Evolutionary conservation across 1,139 yeast genomes (phyloP).

Genomic region (Debaryomycetaceae sp.): DNA sequence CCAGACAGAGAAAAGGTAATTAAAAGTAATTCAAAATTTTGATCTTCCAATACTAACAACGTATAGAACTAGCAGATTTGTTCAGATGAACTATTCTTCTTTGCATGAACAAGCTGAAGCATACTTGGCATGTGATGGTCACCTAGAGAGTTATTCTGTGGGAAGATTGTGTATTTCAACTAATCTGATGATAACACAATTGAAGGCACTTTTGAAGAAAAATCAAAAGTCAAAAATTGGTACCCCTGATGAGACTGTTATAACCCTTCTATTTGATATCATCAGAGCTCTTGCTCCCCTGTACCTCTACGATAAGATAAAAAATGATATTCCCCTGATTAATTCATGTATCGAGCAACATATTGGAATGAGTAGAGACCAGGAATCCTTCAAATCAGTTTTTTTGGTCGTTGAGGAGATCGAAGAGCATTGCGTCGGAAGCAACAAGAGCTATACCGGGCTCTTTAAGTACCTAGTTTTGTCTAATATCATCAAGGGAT

Average conservation of each 20-base stretch:
- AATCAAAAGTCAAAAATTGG: conserved; percentile 2
- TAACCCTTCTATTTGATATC: conserved; percentile 11
- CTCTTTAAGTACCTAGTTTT: not conserved
- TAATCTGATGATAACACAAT: conserved; percentile 5
- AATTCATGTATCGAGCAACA: not conserved
- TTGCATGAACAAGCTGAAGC: conserved; percentile 20
- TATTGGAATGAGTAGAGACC: not conserved
- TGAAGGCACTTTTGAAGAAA: conserved; percentile 3
- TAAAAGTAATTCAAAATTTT: not conserved
- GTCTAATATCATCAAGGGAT: conserved; percentile 8
- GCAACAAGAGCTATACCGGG: not conserved
- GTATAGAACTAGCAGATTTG: not conserved
- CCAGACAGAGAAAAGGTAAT: conserved; percentile 1
- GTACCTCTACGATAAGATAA: conserved; percentile 13
- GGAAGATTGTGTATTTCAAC: conserved; percentile 13
- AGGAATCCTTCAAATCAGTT: not conserved
- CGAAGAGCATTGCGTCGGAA: not conserved
- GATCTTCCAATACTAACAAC: not conserved
- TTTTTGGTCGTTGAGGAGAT: not conserved
- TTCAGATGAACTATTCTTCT: conserved; percentile 3
- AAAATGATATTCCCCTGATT: not conserved
- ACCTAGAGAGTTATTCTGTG: conserved; percentile 13
- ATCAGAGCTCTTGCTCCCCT: conserved; percentile 19
- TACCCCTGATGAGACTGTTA: conserved; percentile 8
- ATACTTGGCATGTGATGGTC: conserved; percentile 14